Evolutionary conservation across 805 yeast species (phyloP).

Genomic region (Kluyveromyces dobzhanskii): DNA sequence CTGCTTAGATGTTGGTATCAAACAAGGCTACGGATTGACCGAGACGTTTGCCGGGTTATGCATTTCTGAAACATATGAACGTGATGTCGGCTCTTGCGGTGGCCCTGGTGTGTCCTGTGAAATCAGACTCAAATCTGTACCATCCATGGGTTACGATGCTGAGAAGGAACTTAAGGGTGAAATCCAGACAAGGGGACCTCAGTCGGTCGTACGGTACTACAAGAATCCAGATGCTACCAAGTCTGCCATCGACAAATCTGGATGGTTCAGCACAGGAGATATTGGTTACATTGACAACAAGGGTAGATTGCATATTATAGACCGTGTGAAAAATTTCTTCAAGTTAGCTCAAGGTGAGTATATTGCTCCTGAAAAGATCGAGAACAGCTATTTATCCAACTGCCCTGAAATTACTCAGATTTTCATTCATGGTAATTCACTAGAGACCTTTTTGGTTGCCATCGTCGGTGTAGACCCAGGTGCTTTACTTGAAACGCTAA

Average conservation of each 20-base stretch:
- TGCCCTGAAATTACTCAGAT: conserved; percentile 46
- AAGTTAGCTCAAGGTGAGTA: conserved; percentile 61
- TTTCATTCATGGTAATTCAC: conserved; percentile 58
- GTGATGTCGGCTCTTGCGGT: conserved; percentile 49
- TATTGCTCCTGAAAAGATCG: conserved; percentile 70
- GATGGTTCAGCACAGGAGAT: conserved; percentile 66
- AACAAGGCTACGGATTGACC: conserved; percentile 72
- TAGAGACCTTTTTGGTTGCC: conserved; percentile 48
- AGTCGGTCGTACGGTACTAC: conserved; percentile 47
- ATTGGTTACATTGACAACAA: conserved; percentile 42
- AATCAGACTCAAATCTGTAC: conserved; percentile 52
- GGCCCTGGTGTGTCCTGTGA: conserved; percentile 49
- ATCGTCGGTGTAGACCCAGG: conserved; percentile 53
- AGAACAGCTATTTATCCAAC: conserved; percentile 48
- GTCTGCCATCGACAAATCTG: conserved; percentile 44
- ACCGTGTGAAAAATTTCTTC: conserved; percentile 73
- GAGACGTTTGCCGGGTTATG: conserved; percentile 62
- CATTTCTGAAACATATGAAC: conserved; percentile 38
- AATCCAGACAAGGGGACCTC: conserved; percentile 56
- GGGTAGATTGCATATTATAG: conserved; percentile 56
- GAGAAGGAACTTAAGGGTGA: conserved; percentile 48
- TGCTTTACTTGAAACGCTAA: conserved; percentile 29
- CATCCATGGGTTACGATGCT: conserved; percentile 48
- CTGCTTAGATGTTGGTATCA: conserved; percentile 44
- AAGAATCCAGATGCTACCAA: conserved; percentile 48